A percentile compares a stretch with the other conserved stretches of the same genome.
Conservation (phyloP, 768 basidiomycete species). For the Termitomyces sp. region DNA sequence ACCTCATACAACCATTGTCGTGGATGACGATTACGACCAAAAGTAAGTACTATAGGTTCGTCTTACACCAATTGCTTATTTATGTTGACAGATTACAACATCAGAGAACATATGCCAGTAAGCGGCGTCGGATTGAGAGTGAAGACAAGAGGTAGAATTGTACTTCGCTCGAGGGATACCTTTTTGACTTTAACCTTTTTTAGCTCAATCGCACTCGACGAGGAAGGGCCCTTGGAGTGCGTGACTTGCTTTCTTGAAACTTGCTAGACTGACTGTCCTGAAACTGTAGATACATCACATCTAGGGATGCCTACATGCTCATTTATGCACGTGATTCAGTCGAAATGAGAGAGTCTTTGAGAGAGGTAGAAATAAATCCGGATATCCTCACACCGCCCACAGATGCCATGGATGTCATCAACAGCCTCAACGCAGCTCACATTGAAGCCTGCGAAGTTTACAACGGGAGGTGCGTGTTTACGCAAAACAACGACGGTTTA, state of each 20-base stretch:
- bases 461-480: conserved; percentile 35
- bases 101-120: conserved; percentile 37
- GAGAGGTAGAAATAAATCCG: neutral
- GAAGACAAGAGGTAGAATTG: conserved; percentile 39
- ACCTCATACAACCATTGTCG: conserved; percentile 24
- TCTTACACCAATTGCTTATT: conserved; percentile 2
- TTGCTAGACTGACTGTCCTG: neutral
- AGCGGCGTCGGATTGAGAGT: conserved; percentile 51
- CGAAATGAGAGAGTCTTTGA: neutral
- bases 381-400: conserved; percentile 38
- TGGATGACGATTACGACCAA: conserved; percentile 20
- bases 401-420: conserved; percentile 50
- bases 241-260: neutral
- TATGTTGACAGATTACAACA: conserved; percentile 20
- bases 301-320: conserved; percentile 93
- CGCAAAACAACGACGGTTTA: neutral
- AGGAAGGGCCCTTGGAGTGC: conserved; percentile 1
- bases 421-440: conserved; percentile 50
- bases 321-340: conserved; percentile 62
- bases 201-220: neutral
- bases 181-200: neutral
- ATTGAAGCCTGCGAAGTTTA: conserved; percentile 47
- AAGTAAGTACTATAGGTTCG: conserved; percentile 8
- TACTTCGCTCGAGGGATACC: neutral
- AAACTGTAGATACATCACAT: conserved; percentile 46